These are phyloP conservation scores for Gastroboletus turbinatus DNA, from an alignment of 1,284 basidiomycete genomes.

Conservation along the genomic window DNA sequence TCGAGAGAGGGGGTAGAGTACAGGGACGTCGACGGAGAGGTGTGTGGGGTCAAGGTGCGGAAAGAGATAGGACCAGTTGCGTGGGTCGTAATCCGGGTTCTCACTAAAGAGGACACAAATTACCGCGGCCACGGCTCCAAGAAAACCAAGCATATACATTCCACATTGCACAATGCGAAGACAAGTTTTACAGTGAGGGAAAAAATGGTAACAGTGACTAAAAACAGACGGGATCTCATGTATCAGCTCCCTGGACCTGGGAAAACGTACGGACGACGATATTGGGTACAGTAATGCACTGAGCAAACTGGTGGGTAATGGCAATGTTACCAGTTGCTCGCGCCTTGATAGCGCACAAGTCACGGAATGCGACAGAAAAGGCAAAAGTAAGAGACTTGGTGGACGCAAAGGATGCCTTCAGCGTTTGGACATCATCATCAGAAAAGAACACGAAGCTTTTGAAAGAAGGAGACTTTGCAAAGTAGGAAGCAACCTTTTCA, in stretches of 20 bases:
- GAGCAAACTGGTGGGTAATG: conserved; percentile 28
- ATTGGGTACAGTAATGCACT: conserved; percentile 22
- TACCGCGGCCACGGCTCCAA: neutral
- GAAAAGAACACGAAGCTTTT: conserved; percentile 20
- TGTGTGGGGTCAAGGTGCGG: conserved; percentile 3
- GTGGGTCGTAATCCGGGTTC: neutral
- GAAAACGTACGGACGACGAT: conserved; percentile 23
- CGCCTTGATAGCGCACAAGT: conserved; percentile 51
- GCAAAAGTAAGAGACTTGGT: conserved; percentile 33
- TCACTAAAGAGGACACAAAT: neutral
- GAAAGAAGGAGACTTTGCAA: conserved; percentile 23
- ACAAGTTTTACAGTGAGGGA: neutral
- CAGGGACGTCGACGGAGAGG: conserved; percentile 12
- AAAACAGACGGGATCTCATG: neutral
- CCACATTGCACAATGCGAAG: neutral
- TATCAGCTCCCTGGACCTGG: conserved; percentile 10
- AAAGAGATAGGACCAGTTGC: conserved; percentile 1
- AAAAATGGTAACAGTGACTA: neutral
- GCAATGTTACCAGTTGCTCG: conserved; percentile 31
- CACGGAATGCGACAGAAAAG: conserved; percentile 46
- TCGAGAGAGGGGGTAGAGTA: conserved; percentile 4
- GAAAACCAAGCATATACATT: conserved; percentile 1
- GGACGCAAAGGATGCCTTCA: conserved; percentile 56
- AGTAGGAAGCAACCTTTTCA: conserved; percentile 11
- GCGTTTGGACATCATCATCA: conserved; percentile 36